Conservation (phyloP, 192 early-diverging fungal species). For the Coemansia nantahalensis region DNA sequence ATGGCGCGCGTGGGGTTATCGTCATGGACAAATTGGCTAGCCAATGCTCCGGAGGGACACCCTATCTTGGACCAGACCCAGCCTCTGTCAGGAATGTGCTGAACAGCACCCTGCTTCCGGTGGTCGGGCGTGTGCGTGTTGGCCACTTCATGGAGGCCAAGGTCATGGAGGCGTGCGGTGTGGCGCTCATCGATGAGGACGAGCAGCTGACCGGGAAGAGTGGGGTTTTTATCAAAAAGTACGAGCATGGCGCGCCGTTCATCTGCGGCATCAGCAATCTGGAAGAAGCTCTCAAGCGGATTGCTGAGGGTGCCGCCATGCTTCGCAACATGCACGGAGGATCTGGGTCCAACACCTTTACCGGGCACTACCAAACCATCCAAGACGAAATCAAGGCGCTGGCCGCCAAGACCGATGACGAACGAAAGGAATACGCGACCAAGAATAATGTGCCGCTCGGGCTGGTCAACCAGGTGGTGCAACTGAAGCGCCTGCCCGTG, state of each 20-base stretch:
- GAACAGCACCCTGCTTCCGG: conserved; percentile 2
- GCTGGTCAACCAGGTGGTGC: not conserved
- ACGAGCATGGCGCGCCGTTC: conserved; percentile 78
- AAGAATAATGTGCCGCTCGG: too few relatives aligned
- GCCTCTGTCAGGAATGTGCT: too few relatives aligned
- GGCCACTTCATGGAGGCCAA: conserved; percentile 18
- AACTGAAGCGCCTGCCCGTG: conserved; percentile 72
- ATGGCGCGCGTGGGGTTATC: too few relatives aligned
- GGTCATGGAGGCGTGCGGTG: conserved; percentile 77
- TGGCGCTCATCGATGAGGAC: conserved; percentile 92
- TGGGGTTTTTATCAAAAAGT: conserved; percentile 86
- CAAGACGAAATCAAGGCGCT: too few relatives aligned
- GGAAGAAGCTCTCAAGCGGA: conserved; percentile 83
- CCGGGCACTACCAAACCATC: too few relatives aligned
- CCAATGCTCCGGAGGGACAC: too few relatives aligned
- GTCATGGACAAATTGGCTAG: too few relatives aligned
- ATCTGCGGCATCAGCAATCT: conserved; percentile 89
- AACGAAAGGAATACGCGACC: too few relatives aligned
- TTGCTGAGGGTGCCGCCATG: conserved; percentile 90
- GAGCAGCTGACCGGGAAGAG: conserved; percentile 61
- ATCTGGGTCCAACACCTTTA: too few relatives aligned
- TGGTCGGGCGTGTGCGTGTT: conserved; percentile 6
- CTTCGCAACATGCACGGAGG: conserved; percentile 67
- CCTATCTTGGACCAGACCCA: too few relatives aligned
- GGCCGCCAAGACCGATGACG: too few relatives aligned